These are phyloP conservation scores for Dendrostoma leiphaemia DNA, from an alignment of 2,329 filamentous ascomycete genomes.

Conservation along the genomic window DNA sequence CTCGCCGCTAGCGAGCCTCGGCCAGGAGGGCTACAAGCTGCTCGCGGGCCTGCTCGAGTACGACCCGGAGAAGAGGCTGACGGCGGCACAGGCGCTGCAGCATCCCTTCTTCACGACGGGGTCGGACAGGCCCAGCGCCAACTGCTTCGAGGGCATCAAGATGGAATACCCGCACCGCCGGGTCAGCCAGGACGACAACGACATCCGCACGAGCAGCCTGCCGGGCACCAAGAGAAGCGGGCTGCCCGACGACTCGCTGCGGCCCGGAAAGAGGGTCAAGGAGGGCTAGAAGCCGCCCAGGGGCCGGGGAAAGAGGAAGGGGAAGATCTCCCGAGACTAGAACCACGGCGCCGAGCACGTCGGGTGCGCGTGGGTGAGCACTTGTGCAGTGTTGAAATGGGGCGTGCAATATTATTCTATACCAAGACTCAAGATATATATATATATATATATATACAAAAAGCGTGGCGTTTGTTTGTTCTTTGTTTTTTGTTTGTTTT, in stretches of 20 bases:
- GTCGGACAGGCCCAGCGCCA: slow-evolving; percentile 65
- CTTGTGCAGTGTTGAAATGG: too few species aligned
- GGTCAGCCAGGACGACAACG: slow-evolving; percentile 92
- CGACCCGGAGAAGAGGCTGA: slow-evolving; percentile 84
- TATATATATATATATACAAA: background rate
- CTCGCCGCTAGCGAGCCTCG: slow-evolving; percentile 60
- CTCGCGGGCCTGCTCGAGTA: slow-evolving; percentile 85
- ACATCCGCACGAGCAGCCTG: slow-evolving; percentile 85
- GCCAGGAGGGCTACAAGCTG: slow-evolving; percentile 76
- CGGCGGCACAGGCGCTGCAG: slow-evolving; percentile 82
- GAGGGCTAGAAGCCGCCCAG: too few species aligned
- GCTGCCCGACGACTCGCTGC: slow-evolving; percentile 74
- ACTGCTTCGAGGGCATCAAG: slow-evolving; percentile 89
- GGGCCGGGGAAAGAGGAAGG: too few species aligned
- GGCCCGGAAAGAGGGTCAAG: slow-evolving; percentile 62
- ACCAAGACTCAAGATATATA: too few species aligned
- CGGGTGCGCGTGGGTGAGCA: too few species aligned
- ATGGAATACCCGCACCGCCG: slow-evolving; percentile 86
- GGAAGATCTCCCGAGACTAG: too few species aligned
- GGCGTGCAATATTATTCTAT: too few species aligned
- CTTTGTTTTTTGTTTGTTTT: too few species aligned
- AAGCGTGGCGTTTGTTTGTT: background rate
- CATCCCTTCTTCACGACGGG: slow-evolving; percentile 84
- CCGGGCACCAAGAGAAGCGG: slow-evolving; percentile 90
- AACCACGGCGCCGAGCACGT: too few species aligned